phyloP scores from a whole-genome alignment of 2,329 filamentous ascomycete genomes.

The Colletotrichum liriopes region DNA sequence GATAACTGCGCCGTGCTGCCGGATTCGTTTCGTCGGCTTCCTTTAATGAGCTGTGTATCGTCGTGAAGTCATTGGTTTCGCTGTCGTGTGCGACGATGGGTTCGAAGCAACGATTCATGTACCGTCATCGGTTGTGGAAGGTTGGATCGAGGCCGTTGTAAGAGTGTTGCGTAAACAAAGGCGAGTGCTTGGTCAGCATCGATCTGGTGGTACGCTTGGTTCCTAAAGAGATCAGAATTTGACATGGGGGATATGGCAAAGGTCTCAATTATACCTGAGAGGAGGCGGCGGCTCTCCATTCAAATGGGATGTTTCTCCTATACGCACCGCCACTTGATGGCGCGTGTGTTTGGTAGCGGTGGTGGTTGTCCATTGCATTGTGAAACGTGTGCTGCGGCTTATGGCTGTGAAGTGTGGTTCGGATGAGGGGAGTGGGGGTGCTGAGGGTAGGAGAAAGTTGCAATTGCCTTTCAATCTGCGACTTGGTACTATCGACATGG shows the following conservation, averaged over 20 bases:
- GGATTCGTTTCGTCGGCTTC: background rate
- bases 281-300: background rate
- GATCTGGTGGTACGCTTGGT: background rate
- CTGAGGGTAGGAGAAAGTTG: background rate
- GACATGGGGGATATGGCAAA: background rate
- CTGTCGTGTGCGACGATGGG: background rate
- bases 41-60: background rate
- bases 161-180: too few relatives aligned
- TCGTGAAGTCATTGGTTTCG: background rate
- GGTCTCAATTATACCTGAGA: background rate
- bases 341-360: conserved; percentile 14
- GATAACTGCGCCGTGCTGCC: background rate
- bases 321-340: conserved; percentile 24
- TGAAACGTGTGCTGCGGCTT: conserved; percentile 30
- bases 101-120: background rate
- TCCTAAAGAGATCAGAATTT: background rate
- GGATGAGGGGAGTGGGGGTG: background rate
- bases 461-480: background rate
- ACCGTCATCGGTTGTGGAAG: background rate
- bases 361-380: conserved; percentile 1
- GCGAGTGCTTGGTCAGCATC: background rate
- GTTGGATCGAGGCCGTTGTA: background rate
- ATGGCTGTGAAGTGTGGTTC: conserved; percentile 15
- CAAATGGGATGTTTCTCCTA: background rate
- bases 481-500: background rate